Percentiles rank a stretch among this genome's conserved stretches.
phyloP scores from a whole-genome alignment of 2,329 filamentous ascomycete genomes.

The Colletotrichum incanum region DNA sequence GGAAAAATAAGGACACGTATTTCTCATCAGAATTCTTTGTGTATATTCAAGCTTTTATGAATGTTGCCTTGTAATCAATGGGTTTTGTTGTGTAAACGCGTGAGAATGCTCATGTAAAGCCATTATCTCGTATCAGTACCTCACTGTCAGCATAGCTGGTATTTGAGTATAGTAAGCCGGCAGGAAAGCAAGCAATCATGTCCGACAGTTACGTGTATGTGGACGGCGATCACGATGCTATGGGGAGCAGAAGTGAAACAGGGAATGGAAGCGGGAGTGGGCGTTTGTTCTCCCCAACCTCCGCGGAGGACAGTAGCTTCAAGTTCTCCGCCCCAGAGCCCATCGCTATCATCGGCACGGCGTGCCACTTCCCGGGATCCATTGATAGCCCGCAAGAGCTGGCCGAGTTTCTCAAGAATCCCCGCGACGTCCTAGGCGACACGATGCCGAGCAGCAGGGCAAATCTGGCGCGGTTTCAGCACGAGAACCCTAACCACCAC shows the following conservation, averaged over 20 bases:
- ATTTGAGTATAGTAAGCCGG: not conserved
- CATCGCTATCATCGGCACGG: conserved; percentile 60
- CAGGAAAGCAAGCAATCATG: not conserved
- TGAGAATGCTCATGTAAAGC: not conserved
- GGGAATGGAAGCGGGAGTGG: too few relatives aligned
- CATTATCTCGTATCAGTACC: not conserved
- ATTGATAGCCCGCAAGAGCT: not conserved
- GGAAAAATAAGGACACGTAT: too few relatives aligned
- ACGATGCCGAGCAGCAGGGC: not conserved
- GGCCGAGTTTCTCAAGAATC: not conserved
- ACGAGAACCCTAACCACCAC: too few relatives aligned
- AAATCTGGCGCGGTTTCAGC: not conserved
- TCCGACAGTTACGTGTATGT: not conserved
- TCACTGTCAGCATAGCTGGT: not conserved
- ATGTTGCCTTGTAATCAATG: not conserved
- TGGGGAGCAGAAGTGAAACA: not conserved
- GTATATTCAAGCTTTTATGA: not conserved
- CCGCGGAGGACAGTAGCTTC: not conserved
- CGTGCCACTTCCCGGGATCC: conserved; percentile 57
- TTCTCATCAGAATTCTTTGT: not conserved
- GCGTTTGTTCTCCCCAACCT: not conserved
- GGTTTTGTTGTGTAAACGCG: not conserved
- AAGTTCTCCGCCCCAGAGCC: conserved; percentile 47
- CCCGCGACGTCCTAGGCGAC: not conserved
- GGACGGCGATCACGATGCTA: not conserved